Conservation (phyloP, 192 early-diverging fungal genomes). For the Pecoramyces ruminantium region DNA sequence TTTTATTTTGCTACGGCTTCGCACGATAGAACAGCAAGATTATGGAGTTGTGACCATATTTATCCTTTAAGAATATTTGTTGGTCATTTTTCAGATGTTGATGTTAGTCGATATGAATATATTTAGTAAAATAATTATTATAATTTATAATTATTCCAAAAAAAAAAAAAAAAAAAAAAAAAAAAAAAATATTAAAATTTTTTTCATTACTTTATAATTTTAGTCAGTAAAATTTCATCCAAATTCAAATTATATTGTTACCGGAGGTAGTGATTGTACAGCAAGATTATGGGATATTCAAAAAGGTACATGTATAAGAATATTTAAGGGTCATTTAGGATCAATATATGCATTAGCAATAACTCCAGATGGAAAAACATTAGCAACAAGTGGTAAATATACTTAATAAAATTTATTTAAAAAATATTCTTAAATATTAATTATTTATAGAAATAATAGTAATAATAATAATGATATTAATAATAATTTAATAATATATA, state of each 20-base stretch:
- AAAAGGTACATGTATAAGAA: conserved; percentile 68
- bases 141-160: too few species aligned
- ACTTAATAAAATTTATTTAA: too few species aligned
- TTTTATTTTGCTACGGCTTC: conserved; percentile 95
- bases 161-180: too few species aligned
- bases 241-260: conserved; percentile 84
- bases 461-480: too few species aligned
- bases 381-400: conserved; percentile 71
- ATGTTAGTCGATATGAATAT: too few species aligned
- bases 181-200: too few species aligned
- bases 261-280: conserved; percentile 79
- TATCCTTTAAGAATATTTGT: conserved; percentile 92
- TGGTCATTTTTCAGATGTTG: conserved; percentile 93
- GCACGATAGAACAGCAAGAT: conserved; percentile 82
- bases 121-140: too few species aligned
- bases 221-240: conserved; percentile 88
- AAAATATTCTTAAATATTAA: too few species aligned
- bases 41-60: conserved; percentile 95
- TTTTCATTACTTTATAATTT: conserved; percentile 3
- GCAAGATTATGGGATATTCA: conserved; percentile 88
- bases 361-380: conserved; percentile 74
- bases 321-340: conserved; percentile 75
- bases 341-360: conserved; percentile 70
- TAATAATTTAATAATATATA: too few species aligned
- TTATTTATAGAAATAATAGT: too few species aligned